Base-by-base conservation (phyloP, 495 filamentous ascomycete species). In the Tetracladium setigerum region DNA sequence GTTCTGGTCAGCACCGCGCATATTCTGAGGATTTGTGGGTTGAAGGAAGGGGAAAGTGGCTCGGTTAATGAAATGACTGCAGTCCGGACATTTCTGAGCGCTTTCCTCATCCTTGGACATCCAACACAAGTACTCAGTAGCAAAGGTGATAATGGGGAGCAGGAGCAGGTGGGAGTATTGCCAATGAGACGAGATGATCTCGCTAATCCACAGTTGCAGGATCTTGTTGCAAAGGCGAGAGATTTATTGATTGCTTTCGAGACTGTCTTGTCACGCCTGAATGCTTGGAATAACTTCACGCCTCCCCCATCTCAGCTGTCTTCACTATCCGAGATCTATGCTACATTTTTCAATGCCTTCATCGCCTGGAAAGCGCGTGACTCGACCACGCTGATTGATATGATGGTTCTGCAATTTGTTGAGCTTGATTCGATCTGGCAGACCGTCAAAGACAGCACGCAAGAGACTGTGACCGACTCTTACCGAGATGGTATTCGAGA, bases 351-450 rank as follows among this genome's bases (percentile, higher is more conserved):
- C 57, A 89, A 88, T 27, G 89, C 91, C 14, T 95, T 98, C 63
- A 84, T 89, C 53, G 84, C 89, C 9, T 98, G 92, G 92, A 95
- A 96, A 62, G 78, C 88, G 8, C 81, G 89, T 44, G 92, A 98
- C 62, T 92, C 91, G 1, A 84, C 80, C 38, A 84, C 88, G 4
- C 66, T 98, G 30, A 83, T 97, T 47, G 86, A 94, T 52, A 87
- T 91, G 43, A 97, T 98, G 92, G 73, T 97, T 18, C 82, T 89
- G 38, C 89, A 95, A 61, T 97, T 95, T 62, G 84, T 95, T 27
- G 91, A 95, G 62, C 70, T 98, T 14, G 92, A 98, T 61, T 79
- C 89, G 18, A 98, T 98, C 30, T 95, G 89, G 82, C 89, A 95
- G 60, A 90, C 87, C 8, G 91, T 97, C 59, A 97, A 97, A 56